Conservation (phyloP, 352 stramenopile species). For the Aphanomyces astaci region DNA sequence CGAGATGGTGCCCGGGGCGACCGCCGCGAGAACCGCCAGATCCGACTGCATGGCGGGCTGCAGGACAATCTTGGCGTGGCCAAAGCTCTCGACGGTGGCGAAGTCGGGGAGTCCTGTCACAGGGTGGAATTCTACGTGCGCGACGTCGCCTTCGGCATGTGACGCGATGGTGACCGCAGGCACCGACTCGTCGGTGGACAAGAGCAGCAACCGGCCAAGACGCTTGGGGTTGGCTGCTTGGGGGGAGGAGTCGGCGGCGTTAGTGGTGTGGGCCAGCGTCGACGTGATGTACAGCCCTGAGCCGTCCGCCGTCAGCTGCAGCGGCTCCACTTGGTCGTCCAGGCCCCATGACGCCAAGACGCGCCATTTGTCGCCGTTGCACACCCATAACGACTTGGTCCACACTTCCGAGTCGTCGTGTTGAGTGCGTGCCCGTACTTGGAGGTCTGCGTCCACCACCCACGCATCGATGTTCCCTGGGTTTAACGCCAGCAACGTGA, state of each 20-base stretch:
- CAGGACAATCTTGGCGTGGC: slow-evolving; percentile 31
- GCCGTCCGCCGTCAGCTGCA: slow-evolving; percentile 30
- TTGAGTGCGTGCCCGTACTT: slow-evolving; percentile 25
- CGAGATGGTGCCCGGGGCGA: slow-evolving; percentile 27
- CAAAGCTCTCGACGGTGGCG: slow-evolving; percentile 34
- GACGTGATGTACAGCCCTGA: slow-evolving; percentile 34
- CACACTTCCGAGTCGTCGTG: slow-evolving; percentile 25
- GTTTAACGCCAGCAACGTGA: slow-evolving; percentile 30
- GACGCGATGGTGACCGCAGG: slow-evolving; percentile 31
- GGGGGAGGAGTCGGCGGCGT: not conserved
- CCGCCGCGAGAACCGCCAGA: slow-evolving; percentile 26
- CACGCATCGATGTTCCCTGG: slow-evolving; percentile 29
- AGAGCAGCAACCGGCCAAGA: slow-evolving; percentile 33
- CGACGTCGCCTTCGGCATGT: slow-evolving; percentile 29
- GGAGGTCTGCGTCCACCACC: slow-evolving; percentile 30
- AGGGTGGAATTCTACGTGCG: slow-evolving; percentile 29
- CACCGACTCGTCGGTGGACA: slow-evolving; percentile 32
- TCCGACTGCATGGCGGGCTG: slow-evolving; percentile 30
- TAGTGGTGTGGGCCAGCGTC: slow-evolving; percentile 33
- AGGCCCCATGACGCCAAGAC: slow-evolving; percentile 34
- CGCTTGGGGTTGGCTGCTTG: slow-evolving; percentile 19
- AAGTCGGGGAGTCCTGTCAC: slow-evolving; percentile 26
- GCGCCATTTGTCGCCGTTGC: slow-evolving; percentile 29
- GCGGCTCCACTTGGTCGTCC: slow-evolving; percentile 28
- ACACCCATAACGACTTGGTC: slow-evolving; percentile 30